Conservation (phyloP, 805 yeast genomes). For the Komagataella pseudopastoris region DNA sequence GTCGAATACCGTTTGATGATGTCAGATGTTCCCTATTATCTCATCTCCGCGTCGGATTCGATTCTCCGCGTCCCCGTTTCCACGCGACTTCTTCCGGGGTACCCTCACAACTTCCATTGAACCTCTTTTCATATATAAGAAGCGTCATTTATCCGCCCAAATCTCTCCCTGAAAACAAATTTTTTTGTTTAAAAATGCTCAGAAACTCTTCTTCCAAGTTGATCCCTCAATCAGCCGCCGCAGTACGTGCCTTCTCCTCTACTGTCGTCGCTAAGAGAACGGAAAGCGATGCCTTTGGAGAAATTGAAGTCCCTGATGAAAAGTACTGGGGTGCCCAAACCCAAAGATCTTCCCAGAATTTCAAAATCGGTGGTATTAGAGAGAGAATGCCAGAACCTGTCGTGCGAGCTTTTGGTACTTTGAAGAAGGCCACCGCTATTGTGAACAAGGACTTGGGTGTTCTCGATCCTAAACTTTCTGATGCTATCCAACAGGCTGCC, state of each 20-base stretch:
- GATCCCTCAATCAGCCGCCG: background rate
- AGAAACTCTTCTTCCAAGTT: background rate
- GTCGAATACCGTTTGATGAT: background rate
- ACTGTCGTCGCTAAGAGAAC: constrained; percentile 32
- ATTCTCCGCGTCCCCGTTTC: background rate
- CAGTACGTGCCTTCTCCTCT: constrained; percentile 5
- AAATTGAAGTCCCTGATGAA: constrained; percentile 75
- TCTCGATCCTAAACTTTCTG: constrained; percentile 72
- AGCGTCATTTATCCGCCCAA: background rate
- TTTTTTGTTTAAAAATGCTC: background rate
- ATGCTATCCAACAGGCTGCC: constrained; percentile 86
- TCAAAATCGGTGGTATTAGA: constrained; percentile 87
- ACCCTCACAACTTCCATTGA: background rate
- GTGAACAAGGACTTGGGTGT: constrained; percentile 76
- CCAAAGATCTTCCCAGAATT: constrained; percentile 83
- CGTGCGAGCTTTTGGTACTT: constrained; percentile 81
- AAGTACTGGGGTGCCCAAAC: constrained; percentile 99
- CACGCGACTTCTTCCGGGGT: background rate
- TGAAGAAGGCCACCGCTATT: constrained; percentile 89
- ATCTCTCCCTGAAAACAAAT: background rate
- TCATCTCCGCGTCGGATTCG: background rate
- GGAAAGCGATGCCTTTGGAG: constrained; percentile 96
- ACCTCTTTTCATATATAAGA: background rate
- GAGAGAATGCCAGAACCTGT: constrained; percentile 89
- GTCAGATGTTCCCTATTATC: background rate